Evolutionary conservation across 169 alveolate genomes (phyloP).

Genomic region (Plasmodium malariae): DNA sequence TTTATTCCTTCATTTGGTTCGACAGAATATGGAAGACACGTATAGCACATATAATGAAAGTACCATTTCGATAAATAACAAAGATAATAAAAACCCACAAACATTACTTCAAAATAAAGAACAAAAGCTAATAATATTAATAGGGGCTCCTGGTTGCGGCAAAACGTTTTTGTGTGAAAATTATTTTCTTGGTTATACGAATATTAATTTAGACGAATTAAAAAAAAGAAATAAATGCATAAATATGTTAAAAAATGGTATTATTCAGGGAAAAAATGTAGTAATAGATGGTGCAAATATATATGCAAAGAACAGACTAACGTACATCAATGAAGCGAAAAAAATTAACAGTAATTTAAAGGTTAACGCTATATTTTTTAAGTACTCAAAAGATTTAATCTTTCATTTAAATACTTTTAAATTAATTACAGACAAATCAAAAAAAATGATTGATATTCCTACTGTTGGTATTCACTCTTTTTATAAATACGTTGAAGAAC

Average conservation of each 20-base stretch:
- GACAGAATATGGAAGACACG: neutral
- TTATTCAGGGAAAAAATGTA: constrained; percentile 41
- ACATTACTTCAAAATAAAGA: neutral
- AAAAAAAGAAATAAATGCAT: constrained; percentile 36
- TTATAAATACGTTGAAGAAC: constrained; percentile 56
- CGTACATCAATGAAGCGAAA: constrained; percentile 41
- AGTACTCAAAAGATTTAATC: constrained; percentile 50
- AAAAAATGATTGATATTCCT: constrained; percentile 31
- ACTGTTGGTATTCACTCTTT: constrained; percentile 58
- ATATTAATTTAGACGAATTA: constrained; percentile 26
- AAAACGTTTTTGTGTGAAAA: constrained; percentile 37
- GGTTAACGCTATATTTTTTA: constrained; percentile 37
- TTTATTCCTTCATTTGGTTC: neutral
- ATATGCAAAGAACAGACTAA: constrained; percentile 29
- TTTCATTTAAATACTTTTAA: constrained; percentile 57
- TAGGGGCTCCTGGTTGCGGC: constrained; percentile 73
- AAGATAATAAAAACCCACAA: neutral
- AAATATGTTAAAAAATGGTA: constrained; percentile 14
- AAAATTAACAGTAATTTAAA: constrained; percentile 36
- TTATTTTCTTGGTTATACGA: constrained; percentile 17
- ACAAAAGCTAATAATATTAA: constrained; percentile 36
- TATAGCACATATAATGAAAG: neutral
- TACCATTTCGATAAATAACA: neutral
- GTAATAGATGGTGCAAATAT: constrained; percentile 46
- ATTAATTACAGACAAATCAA: constrained; percentile 38